Conservation (phyloP, 2,329 filamentous ascomycete genomes). For the Pseudocercospora pini-densiflorae region DNA sequence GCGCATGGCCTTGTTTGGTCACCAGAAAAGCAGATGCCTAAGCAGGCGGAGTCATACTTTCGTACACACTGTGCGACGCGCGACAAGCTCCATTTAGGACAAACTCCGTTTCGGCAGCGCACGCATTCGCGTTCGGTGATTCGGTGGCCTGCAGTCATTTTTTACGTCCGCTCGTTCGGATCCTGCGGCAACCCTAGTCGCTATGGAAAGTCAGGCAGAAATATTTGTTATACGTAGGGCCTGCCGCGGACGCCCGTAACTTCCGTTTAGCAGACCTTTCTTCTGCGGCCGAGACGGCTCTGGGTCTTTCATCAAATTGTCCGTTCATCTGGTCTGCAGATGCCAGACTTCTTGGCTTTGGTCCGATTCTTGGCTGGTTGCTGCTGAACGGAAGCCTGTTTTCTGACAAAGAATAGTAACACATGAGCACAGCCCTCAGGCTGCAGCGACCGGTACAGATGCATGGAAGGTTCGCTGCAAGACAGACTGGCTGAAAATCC, state of each 20-base stretch:
- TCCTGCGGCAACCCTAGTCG: background rate
- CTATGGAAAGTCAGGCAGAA: conserved; percentile 7
- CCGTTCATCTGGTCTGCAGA: background rate
- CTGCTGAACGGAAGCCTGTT: background rate
- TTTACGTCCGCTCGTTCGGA: background rate
- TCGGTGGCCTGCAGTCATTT: background rate
- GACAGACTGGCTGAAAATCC: background rate
- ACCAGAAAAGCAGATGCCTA: conserved; percentile 2
- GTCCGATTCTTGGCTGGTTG: background rate
- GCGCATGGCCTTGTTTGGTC: background rate
- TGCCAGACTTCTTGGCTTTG: no score
- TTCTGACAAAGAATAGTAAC: background rate
- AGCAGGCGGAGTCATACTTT: conserved; percentile 10
- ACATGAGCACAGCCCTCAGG: background rate
- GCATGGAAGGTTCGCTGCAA: background rate
- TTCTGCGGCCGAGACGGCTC: background rate
- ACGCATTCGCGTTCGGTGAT: background rate
- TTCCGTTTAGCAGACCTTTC: background rate
- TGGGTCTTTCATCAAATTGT: background rate
- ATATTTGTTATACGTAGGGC: background rate
- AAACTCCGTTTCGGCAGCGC: no score
- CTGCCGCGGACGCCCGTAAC: no score
- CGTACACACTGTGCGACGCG: background rate
- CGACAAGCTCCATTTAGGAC: background rate
- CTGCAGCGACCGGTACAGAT: background rate